These are phyloP conservation scores for Apocynum venetum DNA, from an alignment of 257 asterid species.

Conservation along the genomic window DNA sequence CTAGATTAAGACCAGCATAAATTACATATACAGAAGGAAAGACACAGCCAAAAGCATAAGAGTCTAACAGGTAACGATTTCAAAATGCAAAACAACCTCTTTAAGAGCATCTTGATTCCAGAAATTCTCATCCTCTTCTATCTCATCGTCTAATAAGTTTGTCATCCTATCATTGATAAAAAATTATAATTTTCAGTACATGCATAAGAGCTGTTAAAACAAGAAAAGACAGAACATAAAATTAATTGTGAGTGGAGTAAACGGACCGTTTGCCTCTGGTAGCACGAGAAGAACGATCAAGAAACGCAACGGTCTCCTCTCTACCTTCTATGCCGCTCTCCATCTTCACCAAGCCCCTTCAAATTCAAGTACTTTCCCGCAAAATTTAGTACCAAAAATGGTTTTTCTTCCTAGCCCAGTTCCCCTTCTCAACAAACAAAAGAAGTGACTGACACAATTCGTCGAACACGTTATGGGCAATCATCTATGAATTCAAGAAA, in stretches of 20 bases:
- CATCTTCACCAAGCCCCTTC: constrained; percentile 28
- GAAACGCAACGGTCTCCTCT: constrained; percentile 33
- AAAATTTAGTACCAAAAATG: neutral
- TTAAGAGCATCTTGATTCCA: constrained; percentile 98
- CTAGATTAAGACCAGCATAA: neutral
- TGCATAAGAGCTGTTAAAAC: neutral
- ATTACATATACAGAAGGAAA: neutral
- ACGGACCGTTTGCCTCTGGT: constrained; percentile 91
- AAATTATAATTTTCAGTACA: constrained; percentile 12
- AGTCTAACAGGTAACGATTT: neutral
- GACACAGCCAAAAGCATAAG: no score
- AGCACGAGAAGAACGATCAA: constrained; percentile 73
- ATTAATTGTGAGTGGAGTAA: neutral
- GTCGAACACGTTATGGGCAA: constrained; percentile 20
- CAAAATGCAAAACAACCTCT: constrained; percentile 43
- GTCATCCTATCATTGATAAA: constrained; percentile 58
- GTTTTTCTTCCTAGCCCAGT: neutral
- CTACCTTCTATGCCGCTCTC: constrained; percentile 42
- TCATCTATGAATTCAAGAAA: neutral
- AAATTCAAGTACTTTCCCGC: neutral
- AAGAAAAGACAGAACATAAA: neutral
- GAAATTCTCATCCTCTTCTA: constrained; percentile 81
- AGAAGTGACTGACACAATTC: constrained; percentile 5
- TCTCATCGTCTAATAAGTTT: constrained; percentile 73
- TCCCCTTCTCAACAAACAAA: neutral